phyloP scores from a whole-genome alignment of 1,139 yeast genomes.

The Chernovozyma aurita region DNA sequence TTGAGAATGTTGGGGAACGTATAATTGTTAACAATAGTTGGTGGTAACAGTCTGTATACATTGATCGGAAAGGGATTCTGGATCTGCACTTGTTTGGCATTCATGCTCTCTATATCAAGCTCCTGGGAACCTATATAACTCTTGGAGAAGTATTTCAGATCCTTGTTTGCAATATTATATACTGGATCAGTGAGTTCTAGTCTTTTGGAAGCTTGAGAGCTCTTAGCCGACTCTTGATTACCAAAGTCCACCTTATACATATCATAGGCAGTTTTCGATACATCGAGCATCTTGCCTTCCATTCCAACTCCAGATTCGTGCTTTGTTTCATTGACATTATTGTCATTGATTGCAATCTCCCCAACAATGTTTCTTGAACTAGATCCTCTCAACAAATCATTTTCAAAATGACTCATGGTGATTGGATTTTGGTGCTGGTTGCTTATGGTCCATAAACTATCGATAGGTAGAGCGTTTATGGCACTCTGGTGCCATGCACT shows the following conservation, averaged over 20 bases:
- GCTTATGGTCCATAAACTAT: slow-evolving; percentile 37
- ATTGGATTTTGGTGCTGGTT: slow-evolving; percentile 19
- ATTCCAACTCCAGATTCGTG: too few relatives aligned
- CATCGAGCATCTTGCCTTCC: too few relatives aligned
- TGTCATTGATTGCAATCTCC: slow-evolving; percentile 20
- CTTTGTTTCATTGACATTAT: too few relatives aligned
- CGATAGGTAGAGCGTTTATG: slow-evolving; percentile 25
- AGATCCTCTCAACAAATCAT: slow-evolving; percentile 24
- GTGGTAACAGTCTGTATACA: slow-evolving; percentile 9
- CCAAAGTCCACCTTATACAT: too few relatives aligned
- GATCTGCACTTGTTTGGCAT: slow-evolving; percentile 8
- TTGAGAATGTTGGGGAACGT: slow-evolving; percentile 28
- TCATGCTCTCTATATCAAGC: slow-evolving; percentile 4
- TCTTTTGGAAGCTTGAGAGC: too few relatives aligned
- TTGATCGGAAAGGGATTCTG: slow-evolving; percentile 13
- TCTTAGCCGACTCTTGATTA: too few relatives aligned
- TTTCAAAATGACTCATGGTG: slow-evolving; percentile 32
- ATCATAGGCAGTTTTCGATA: too few relatives aligned
- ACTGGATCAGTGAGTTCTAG: slow-evolving; percentile 1
- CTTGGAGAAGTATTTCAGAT: slow-evolving; percentile 2
- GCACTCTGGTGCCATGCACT: slow-evolving; percentile 43
- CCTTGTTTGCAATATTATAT: not conserved
- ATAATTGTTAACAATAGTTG: slow-evolving; percentile 20
- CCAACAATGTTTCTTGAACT: slow-evolving; percentile 31
- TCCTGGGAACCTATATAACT: slow-evolving; percentile 10